These are phyloP conservation scores for Wickerhamomyces hampshirensis DNA, from an alignment of 805 yeast genomes.

Conservation along the genomic window DNA sequence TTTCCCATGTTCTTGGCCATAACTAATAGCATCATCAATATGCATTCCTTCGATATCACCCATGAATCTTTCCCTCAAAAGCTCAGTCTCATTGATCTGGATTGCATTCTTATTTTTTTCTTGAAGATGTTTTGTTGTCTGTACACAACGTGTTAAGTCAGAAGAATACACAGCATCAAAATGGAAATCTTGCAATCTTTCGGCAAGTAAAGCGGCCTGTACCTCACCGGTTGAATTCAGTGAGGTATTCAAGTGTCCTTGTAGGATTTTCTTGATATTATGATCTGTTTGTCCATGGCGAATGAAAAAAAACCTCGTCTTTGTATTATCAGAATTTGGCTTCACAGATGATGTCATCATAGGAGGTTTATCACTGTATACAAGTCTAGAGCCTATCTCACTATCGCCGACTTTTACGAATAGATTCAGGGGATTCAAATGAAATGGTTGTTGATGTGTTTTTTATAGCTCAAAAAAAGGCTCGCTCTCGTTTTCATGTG, in stretches of 20 bases:
- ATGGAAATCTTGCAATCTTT: conserved; percentile 27
- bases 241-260: conserved; percentile 70
- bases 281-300: conserved; percentile 86
- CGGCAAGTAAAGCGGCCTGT: conserved; percentile 58
- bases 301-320: conserved; percentile 53
- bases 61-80: conserved; percentile 72
- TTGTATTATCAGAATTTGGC: conserved; percentile 10
- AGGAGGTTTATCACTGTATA: too few species aligned
- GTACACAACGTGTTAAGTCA: conserved; percentile 49
- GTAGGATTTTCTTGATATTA: conserved; percentile 63
- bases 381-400: too few species aligned
- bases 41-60: conserved; percentile 77
- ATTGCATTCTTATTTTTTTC: conserved; percentile 19
- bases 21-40: conserved; percentile 53
- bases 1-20: conserved; percentile 45
- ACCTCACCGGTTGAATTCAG: conserved; percentile 55
- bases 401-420: too few species aligned
- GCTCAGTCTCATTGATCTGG: conserved; percentile 30
- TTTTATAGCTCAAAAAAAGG: too few species aligned
- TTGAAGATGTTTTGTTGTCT: conserved; percentile 47
- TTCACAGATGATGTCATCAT: too few species aligned
- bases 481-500: too few species aligned
- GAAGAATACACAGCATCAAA: conserved; percentile 34
- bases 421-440: too few species aligned
- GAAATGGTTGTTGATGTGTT: too few species aligned